Conservation (phyloP, 768 basidiomycete species). For the Russula abietina region DNA sequence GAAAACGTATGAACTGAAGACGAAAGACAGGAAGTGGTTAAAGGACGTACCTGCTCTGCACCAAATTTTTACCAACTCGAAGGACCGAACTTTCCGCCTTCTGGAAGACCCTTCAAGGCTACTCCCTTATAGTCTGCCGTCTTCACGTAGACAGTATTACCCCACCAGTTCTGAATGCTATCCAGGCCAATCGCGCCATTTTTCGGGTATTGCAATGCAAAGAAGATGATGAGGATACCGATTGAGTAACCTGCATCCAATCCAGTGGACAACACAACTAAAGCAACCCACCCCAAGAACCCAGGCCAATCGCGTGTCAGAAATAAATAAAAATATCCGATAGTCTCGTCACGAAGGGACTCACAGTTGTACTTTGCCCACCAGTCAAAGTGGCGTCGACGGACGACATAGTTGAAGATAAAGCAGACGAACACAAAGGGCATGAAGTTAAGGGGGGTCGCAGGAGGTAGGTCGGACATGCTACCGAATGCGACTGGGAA, state of each 20-base stretch:
- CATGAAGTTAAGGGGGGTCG: constrained; percentile 32
- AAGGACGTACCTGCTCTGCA: not conserved
- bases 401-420: constrained; percentile 36
- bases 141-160: constrained; percentile 42
- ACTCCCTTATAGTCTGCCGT: constrained; percentile 31
- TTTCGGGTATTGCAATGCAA: too few species aligned
- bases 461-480: constrained; percentile 21
- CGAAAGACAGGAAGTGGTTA: too few species aligned
- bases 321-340: constrained; percentile 29
- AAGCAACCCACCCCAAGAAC: constrained; percentile 25
- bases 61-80: constrained; percentile 9
- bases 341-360: not conserved
- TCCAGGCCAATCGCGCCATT: constrained; percentile 36
- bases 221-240: too few species aligned
- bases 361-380: constrained; percentile 38
- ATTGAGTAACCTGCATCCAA: too few species aligned
- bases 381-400: constrained; percentile 36
- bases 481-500: constrained; percentile 41
- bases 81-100: constrained; percentile 20
- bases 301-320: too few species aligned
- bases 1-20: too few species aligned
- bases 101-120: constrained; percentile 9
- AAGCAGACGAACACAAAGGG: constrained; percentile 35
- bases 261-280: constrained; percentile 64
- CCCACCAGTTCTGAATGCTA: constrained; percentile 63